Base-by-base conservation (phyloP, 202 grass and related monocot species). In the Zoysia matrella region DNA sequence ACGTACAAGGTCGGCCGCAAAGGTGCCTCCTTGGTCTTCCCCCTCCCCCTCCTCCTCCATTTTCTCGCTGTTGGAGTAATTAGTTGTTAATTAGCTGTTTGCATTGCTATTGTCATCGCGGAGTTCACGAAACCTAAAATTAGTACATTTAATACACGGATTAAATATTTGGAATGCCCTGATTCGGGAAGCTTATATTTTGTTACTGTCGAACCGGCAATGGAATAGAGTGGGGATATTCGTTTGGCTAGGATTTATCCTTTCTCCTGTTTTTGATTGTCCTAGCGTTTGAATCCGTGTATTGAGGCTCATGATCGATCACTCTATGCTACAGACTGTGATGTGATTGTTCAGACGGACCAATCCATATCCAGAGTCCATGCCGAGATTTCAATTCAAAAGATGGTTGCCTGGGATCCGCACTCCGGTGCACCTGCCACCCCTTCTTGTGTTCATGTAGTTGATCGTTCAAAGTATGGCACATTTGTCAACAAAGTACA, bases 1-100 rank as follows among this genome's bases (percentile, higher is more conserved):
- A 90, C 89, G 52, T 98, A 98, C 92, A 91, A 86, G 85, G 80
- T 98, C 86, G 95, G 95, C 68, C 92, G 95, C 74, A 98, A 95
- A 93, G 95, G 92, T 98, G 69, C n/a, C 67, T 14, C 4, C 52
- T 84, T 83, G 48, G 12, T 30, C 30, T 36, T 36, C 30, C 30
- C 30, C 77, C 57, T 58, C 8, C 30, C 30, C 30, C 77, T 73
- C 57, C 8, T 13, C 43, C 53, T 75, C 16, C 2, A 65, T 7
- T 71, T 46, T 60, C 16, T 65, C 64, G 11, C 6, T 58, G 36
- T 64, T 50, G 30, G 30, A 36, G 30, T 36, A 46, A 54, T 51
- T 75, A 53, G 66, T 61, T 11, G 52, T 9, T 61, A 5, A 7
- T 58, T 22, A 13, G 7, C 43, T 65, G 82, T 14, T 36, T 83